phyloP scores from a whole-genome alignment of 768 basidiomycete genomes.

The Trametes coccinea region DNA sequence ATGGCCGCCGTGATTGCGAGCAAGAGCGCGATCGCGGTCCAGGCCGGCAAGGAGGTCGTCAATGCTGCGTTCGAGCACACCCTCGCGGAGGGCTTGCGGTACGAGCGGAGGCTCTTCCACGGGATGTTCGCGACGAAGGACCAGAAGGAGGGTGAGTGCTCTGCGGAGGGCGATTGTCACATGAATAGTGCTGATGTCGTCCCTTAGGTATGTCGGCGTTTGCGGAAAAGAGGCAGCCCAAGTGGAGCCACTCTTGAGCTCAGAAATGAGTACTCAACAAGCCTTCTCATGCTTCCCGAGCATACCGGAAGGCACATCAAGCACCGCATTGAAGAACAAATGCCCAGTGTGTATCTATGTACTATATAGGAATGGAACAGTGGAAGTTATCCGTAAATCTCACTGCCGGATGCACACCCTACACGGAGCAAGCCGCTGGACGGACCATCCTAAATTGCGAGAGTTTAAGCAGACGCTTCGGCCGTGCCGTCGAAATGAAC shows the following conservation, averaged over 20 bases:
- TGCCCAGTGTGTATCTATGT: not conserved
- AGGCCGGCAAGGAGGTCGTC: conserved; percentile 91
- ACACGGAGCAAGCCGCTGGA: no score
- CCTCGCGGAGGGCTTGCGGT: conserved; percentile 78
- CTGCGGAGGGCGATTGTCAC: not conserved
- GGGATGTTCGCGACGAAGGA: conserved; percentile 89
- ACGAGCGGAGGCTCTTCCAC: conserved; percentile 91
- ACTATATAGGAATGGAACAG: not conserved
- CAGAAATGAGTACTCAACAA: not conserved
- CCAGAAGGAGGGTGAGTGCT: conserved; percentile 84
- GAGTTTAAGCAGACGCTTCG: no score
- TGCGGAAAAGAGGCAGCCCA: conserved; percentile 87
- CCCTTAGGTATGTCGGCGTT: conserved; percentile 89
- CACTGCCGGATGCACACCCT: no score
- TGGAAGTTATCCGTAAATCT: no score
- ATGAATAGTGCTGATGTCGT: conserved; percentile 11
- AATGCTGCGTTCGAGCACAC: conserved; percentile 87
- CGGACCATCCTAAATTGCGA: no score
- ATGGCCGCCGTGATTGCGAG: conserved; percentile 77
- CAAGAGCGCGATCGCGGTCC: conserved; percentile 81
- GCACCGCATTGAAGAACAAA: not conserved
- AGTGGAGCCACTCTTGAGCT: conserved; percentile 64
- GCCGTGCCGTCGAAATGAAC: no score
- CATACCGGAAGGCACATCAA: no score
- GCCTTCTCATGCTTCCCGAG: no score